phyloP scores from a whole-genome alignment of 495 filamentous ascomycete species.

The Parmelia sp. region DNA sequence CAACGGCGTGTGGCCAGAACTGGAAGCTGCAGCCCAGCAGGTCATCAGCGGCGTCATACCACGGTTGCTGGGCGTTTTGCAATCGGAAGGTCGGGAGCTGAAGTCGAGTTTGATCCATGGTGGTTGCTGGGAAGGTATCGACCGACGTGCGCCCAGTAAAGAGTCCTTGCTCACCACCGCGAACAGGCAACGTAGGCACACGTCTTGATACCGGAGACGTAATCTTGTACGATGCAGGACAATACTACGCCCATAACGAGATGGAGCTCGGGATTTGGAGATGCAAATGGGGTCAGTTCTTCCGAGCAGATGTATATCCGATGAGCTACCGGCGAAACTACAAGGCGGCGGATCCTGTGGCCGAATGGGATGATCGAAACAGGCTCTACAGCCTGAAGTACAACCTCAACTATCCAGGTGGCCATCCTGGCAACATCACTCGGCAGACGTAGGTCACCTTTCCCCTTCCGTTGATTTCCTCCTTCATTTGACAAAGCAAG shows the following conservation, averaged over 20 bases:
- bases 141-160: neutral
- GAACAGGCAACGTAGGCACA: slow-evolving; percentile 10
- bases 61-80: slow-evolving; percentile 17
- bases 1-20: slow-evolving; percentile 26
- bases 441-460: slow-evolving; percentile 22
- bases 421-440: slow-evolving; percentile 25
- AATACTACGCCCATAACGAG: slow-evolving; percentile 16
- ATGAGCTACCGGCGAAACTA: slow-evolving; percentile 22
- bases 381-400: slow-evolving; percentile 25
- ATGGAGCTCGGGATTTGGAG: slow-evolving; percentile 17
- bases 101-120: slow-evolving; percentile 34
- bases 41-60: slow-evolving; percentile 22
- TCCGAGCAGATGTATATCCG: slow-evolving; percentile 14
- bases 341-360: slow-evolving; percentile 19
- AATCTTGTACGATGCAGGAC: slow-evolving; percentile 15
- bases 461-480: too few species aligned
- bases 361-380: slow-evolving; percentile 31
- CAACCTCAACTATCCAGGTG: slow-evolving; percentile 25
- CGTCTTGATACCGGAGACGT: slow-evolving; percentile 6
- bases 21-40: slow-evolving; percentile 13
- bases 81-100: slow-evolving; percentile 24
- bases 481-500: too few species aligned
- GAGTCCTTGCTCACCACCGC: neutral
- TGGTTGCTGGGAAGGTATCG: slow-evolving; percentile 33
- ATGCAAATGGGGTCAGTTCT: slow-evolving; percentile 10